Evolutionary conservation across 345 rosid genomes (phyloP).

Genomic region (Euphorbia lathyris): DNA sequence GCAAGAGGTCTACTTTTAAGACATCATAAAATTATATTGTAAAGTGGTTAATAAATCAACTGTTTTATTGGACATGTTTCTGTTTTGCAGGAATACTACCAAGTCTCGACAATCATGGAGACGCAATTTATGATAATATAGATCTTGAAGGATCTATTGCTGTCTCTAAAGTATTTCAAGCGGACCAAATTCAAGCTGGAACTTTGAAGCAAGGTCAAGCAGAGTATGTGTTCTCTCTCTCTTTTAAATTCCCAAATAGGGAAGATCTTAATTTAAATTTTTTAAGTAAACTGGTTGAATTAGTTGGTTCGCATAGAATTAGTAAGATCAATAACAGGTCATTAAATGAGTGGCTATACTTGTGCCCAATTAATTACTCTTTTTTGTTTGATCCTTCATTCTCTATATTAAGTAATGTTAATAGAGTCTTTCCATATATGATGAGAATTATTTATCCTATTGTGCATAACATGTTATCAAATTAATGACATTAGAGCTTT

Average conservation of each 20-base stretch:
- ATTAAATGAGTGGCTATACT: too few species aligned
- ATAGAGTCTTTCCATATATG: too few species aligned
- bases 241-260: constrained; percentile 2
- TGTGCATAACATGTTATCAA: too few species aligned
- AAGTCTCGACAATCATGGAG: constrained; percentile 18
- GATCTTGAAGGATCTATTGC: constrained; percentile 36
- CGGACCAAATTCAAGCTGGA: constrained; percentile 26
- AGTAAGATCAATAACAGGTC: too few species aligned
- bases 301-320: background rate
- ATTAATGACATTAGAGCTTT: too few species aligned
- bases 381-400: too few species aligned
- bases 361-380: too few species aligned
- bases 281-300: background rate
- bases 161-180: constrained; percentile 37
- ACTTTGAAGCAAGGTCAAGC: constrained; percentile 24
- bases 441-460: too few species aligned
- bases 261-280: background rate
- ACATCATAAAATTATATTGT: background rate
- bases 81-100: constrained; percentile 34
- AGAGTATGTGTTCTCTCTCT: constrained; percentile 43
- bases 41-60: background rate
- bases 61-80: constrained; percentile 8
- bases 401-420: too few species aligned
- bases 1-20: constrained; percentile 26
- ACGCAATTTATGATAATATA: background rate